Base-by-base conservation (phyloP, 2,329 filamentous ascomycete genomes). In the Tolypocladium ovalisporum region DNA sequence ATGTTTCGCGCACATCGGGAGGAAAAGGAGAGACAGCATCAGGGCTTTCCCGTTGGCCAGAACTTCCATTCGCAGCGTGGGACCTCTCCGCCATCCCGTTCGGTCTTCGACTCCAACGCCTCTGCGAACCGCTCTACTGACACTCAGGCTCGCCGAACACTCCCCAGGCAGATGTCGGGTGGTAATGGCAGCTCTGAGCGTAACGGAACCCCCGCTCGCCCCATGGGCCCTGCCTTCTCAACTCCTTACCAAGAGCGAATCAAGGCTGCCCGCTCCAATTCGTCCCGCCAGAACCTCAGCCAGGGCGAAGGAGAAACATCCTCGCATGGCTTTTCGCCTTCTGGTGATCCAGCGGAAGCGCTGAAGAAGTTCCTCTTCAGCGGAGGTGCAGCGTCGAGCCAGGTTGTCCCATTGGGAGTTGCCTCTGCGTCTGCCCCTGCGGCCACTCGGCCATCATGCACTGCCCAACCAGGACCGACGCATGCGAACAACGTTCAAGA, bases 1-100 rank as follows among this genome's bases (percentile, higher is more conserved):
- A 87, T 97, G 68, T 97, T 97, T 76, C 87, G 87, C 60, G 91
- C 90, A 37, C 89, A 96, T 64, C 83, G 88, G 54, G 87, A 89
- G 60, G 89, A 94, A 70, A 88, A 85, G 67, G 85, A 85, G 56
- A 78, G 80, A 59, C 80, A 79, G 52, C 77, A 77, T 32, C 78
- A 79, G 58, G 77, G 77, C 24, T 84, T 79, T 62, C 76, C 78
- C 19, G 71, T 75, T 47, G 15, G 27, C 12, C 27, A 55, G 24
- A 10, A 19, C 24, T 12, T 36, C n/a, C 29, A 42, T 17, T 52
- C 22, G 35, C 52, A 34, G 15, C 9, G n/a, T 13, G 34, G 44
- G 22, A 22, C 51, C 3, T 52, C 79, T 58, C 84, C 80, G n/a
- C 81, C 82, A n/a, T 75, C 77, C 24, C 68, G 67, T 54, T 71